Evolutionary conservation across 805 yeast species (phyloP).

Genomic region (Candida odintsovae): DNA sequence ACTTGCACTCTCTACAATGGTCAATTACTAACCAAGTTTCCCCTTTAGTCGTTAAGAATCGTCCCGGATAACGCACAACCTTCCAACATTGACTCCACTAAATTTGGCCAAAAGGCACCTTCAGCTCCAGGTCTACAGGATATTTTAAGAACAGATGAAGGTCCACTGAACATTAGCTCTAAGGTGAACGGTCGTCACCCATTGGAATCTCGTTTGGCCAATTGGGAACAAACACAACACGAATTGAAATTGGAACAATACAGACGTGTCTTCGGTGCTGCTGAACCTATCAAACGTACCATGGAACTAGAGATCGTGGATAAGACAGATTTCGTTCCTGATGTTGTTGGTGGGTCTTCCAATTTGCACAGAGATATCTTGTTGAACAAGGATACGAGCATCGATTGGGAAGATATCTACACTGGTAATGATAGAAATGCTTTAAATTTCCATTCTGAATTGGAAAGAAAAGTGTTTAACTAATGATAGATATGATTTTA

Average conservation of each 20-base stretch:
- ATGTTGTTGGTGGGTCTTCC: slow-evolving; percentile 49
- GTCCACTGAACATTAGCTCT: slow-evolving; percentile 48
- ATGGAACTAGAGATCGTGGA: slow-evolving; percentile 82
- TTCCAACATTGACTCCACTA: slow-evolving; percentile 43
- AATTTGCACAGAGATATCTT: slow-evolving; percentile 73
- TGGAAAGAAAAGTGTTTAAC: slow-evolving; percentile 44
- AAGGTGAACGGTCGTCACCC: slow-evolving; percentile 80
- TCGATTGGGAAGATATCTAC: slow-evolving; percentile 95
- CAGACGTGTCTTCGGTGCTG: slow-evolving; percentile 83
- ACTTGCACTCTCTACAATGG: no score
- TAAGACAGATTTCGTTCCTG: slow-evolving; percentile 64
- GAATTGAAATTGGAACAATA: slow-evolving; percentile 68
- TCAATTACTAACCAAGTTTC: background rate
- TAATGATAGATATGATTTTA: background rate
- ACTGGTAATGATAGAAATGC: slow-evolving; percentile 32
- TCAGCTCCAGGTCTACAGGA: slow-evolving; percentile 71
- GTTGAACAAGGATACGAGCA: slow-evolving; percentile 63
- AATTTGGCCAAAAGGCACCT: slow-evolving; percentile 46
- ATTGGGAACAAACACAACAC: slow-evolving; percentile 78
- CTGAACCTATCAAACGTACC: slow-evolving; percentile 85
- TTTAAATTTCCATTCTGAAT: slow-evolving; percentile 62
- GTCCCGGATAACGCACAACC: slow-evolving; percentile 47
- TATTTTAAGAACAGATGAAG: slow-evolving; percentile 57
- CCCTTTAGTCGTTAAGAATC: slow-evolving; percentile 31
- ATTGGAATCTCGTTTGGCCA: slow-evolving; percentile 62